These are phyloP conservation scores for Postia placenta DNA, from an alignment of 768 basidiomycete genomes.

Conservation along the genomic window DNA sequence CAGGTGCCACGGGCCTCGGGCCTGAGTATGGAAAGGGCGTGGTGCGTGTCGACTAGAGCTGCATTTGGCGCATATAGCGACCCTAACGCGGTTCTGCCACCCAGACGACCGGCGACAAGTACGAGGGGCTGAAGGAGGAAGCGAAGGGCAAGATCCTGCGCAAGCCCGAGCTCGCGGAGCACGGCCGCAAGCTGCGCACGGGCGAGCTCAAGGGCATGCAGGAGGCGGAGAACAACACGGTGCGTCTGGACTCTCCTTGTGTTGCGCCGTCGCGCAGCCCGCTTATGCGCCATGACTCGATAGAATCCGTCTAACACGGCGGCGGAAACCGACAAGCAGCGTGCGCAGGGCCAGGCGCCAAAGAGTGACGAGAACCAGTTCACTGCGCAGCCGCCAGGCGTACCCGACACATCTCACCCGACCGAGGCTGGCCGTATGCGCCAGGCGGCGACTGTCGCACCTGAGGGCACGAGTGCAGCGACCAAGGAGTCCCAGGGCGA, in stretches of 20 bases:
- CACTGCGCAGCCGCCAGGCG: constrained; percentile 4
- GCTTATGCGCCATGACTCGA: background rate
- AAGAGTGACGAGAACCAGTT: constrained; percentile 4
- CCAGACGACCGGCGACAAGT: constrained; percentile 28
- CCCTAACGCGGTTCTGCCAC: background rate
- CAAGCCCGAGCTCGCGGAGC: constrained; percentile 31
- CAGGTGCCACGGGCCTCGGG: constrained; percentile 36
- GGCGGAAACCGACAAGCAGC: background rate
- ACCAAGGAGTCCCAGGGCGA: constrained; percentile 12
- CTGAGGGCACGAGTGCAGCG: constrained; percentile 19
- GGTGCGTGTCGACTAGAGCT: constrained; percentile 18
- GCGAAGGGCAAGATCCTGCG: constrained; percentile 32
- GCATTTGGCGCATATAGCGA: background rate
- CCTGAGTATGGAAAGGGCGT: constrained; percentile 27
- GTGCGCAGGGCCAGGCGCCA: constrained; percentile 1
- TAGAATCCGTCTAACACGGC: constrained; percentile 4
- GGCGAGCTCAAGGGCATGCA: constrained; percentile 35
- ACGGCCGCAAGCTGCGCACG: constrained; percentile 32
- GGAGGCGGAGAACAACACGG: constrained; percentile 19
- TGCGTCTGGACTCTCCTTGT: background rate
- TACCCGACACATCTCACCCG: constrained; percentile 8
- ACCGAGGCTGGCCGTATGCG: constrained; percentile 14
- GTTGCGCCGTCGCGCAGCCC: background rate
- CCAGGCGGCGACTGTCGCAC: constrained; percentile 22
- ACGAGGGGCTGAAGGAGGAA: constrained; percentile 33